Base-by-base conservation (phyloP, 495 filamentous ascomycete genomes). In the Aspergillus asperescens region DNA sequence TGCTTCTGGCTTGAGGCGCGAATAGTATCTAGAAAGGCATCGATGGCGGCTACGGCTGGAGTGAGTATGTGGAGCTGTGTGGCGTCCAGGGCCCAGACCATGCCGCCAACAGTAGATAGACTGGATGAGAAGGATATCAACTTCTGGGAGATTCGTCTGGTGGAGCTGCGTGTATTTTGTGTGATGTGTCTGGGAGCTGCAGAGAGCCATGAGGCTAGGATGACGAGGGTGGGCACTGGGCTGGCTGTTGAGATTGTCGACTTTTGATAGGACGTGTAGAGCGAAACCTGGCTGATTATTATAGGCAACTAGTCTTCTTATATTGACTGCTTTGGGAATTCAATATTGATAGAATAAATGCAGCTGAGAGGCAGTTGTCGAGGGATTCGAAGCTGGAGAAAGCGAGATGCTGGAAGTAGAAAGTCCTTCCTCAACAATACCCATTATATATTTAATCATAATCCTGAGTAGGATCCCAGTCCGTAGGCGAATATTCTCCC, bases 401-500 rank as follows among this genome's bases (percentile, higher is more conserved):
- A n/a, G n/a, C n/a, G n/a, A n/a, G n/a, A n/a, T n/a, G n/a, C n/a
- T n/a, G n/a, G n/a, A n/a, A n/a, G n/a, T n/a, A n/a, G n/a, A n/a
- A n/a, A n/a, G n/a, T n/a, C n/a, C n/a, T n/a, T n/a, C 27, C 27
- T 29, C n/a, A 7, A 15, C n/a, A 4, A 18, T 37, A 19, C n/a
- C 4, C n/a, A 3, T n/a, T n/a, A 16, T 13, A 29, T 45, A 37
- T 20, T 50, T 64, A 77, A 60, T 78, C 74, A 40, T 57, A 55
- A 55, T 76, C 75, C 32, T 71, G 69, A 3, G 82, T 84, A 13
- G 82, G 81, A 67, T 84, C 81, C 82, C 81, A 85, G 43, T 80
- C 64, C 22, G 74, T 80, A 22, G 81, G 80, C 34, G 69, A 63
- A 62, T 85, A 84, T 52, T 77, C 75, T 18, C 74, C 75, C n/a